Base-by-base conservation (phyloP, 1,284 basidiomycete genomes). In the Tilletia walkeri region DNA sequence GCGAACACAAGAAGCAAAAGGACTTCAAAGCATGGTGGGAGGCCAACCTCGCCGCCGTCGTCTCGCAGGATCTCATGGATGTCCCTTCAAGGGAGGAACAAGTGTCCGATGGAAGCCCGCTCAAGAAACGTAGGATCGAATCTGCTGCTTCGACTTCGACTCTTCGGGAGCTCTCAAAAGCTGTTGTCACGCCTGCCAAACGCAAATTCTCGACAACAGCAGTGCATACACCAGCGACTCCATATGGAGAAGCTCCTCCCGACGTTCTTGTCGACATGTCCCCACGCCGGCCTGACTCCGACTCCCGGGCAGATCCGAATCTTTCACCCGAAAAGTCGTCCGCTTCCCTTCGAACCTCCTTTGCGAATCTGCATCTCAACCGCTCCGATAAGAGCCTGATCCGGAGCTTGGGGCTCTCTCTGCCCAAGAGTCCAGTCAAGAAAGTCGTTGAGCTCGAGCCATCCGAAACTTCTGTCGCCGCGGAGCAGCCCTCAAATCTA, bases 11-110 rank as follows among this genome's bases (percentile, higher is more conserved):
- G 30, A 63, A 63, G 36, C 38, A 41, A 20, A 34, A 39, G 18
- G 14, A 34, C 34, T 63, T 63, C 59, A 63, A 63, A 20, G 59
- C 59, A 9, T 63, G 59, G 59, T 63, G 59, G 59, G 59, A 63
- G 4, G 59, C 59, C 30, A 38, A 56, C 24, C 12, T 56, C 20
- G 24, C n/a, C 3, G 24, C 10, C 16, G 7, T 4, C 50, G 30
- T n/a, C 18, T 53, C 50, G 18, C 7, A 7, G 1, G 18, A 18
- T n/a, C 9, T 7, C 50, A n/a, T n/a, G 50, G 12, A 56, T 12
- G 54, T 30, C 20, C n/a, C 24, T 45, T 14, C 10, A 24, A 56
- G 20, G 20, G 34, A 5, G 18, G 6, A 34, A 10, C 54, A 56
- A 56, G 54, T n/a, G 54, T 30, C 12, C 54, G 54, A 14, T 12